phyloP scores from a whole-genome alignment of 1,139 yeast genomes.

The Debaryomycetaceae sp. region DNA sequence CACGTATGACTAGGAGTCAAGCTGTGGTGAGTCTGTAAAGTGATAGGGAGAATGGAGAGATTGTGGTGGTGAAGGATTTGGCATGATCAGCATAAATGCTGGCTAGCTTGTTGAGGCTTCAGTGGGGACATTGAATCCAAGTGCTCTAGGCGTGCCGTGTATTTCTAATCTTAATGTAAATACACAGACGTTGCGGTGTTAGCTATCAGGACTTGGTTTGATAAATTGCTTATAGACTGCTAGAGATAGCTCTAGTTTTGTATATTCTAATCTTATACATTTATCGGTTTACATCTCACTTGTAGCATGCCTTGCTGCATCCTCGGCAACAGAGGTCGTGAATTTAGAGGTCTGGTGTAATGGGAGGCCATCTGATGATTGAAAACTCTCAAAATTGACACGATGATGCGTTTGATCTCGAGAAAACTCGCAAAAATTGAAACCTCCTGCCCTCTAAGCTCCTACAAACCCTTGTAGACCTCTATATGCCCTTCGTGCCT shows the following conservation, averaged over 20 bases:
- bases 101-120: conserved; percentile 1
- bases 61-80: neutral
- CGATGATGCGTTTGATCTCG: no score
- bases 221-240: conserved; percentile 8
- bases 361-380: neutral
- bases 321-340: neutral
- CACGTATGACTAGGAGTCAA: neutral
- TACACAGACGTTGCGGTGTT: conserved; percentile 60
- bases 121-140: conserved; percentile 30
- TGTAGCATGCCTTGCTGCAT: neutral
- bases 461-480: no score
- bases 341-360: neutral
- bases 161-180: conserved; percentile 19
- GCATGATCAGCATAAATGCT: neutral
- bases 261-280: conserved; percentile 7
- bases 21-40: neutral
- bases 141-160: conserved; percentile 66
- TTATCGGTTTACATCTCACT: conserved; percentile 7
- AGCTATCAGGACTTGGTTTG: conserved; percentile 55
- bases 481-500: no score
- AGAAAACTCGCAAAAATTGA: no score
- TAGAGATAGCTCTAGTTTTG: conserved; percentile 2
- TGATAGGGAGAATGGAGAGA: conserved; percentile 1
- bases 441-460: no score
- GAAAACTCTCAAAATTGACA: no score